Percentiles rank a stretch among this genome's conserved stretches.
Conservation (phyloP, 176 grass and related monocot species). For the Cymbopogon citratus region DNA sequence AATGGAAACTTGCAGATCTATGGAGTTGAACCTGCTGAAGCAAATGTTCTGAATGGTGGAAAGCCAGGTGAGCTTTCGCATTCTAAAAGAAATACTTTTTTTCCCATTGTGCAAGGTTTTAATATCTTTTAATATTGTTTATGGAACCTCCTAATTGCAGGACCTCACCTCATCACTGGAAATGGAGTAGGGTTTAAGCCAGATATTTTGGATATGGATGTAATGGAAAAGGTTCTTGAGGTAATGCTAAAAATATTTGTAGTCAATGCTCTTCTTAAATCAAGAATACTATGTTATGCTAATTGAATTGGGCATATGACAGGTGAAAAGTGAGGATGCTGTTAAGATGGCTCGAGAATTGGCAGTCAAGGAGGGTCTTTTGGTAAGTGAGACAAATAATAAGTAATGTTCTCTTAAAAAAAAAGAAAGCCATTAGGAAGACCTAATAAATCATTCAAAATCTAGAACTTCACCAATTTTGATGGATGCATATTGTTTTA, state of each 20-base stretch:
- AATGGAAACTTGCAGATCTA: conserved; percentile 30
- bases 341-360: conserved; percentile 82
- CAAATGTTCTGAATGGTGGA: conserved; percentile 48
- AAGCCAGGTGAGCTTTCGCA: conserved; percentile 31
- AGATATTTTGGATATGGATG: conserved; percentile 86
- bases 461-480: background rate
- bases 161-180: conserved; percentile 84
- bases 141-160: conserved; percentile 37
- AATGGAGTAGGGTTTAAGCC: conserved; percentile 97
- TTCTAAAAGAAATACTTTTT: background rate
- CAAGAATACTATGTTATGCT: background rate
- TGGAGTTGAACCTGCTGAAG: conserved; percentile 40
- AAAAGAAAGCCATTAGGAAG: background rate
- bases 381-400: conserved; percentile 40
- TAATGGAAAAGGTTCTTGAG: conserved; percentile 93
- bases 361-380: conserved; percentile 73
- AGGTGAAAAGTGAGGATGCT: conserved; percentile 82
- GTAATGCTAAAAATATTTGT: conserved; percentile 19
- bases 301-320: background rate
- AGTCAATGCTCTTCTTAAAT: background rate
- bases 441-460: background rate
- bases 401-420: background rate
- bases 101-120: background rate
- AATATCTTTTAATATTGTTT: background rate
- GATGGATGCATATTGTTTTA: background rate